Base-by-base conservation (phyloP, 495 filamentous ascomycete genomes). In the Lasiosphaeria hispida region DNA sequence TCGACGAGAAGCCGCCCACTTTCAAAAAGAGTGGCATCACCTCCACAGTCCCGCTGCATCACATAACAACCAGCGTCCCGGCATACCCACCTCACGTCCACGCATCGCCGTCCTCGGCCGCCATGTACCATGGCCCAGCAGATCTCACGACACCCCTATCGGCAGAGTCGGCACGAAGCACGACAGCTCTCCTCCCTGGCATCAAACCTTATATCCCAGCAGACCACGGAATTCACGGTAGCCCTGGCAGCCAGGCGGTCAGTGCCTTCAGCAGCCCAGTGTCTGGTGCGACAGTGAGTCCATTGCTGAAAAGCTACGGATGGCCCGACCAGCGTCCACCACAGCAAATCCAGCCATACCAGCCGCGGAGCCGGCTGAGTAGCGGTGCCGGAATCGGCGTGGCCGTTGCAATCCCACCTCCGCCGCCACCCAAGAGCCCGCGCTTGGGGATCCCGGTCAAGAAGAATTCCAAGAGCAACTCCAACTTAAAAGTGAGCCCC, bases 181-280 rank as follows among this genome's bases (percentile, higher is more conserved):
- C 71, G 14, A 69, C 72, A 3, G 61, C 69, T 9, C 65, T 77
- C 7, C 67, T 77, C 8, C 63, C 71, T 0, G 63, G 67, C 2
- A 57, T 75, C 44, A 64, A 63, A 3, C 67, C 68, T 4, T 78
- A 78, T 49, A 66, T 71, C 11, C 75, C 74, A 1, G 63, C 72
- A n/a, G 75, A 76, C 34, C 70, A 77, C 59, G 68, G 66, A 17
- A 53, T 72, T 13, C 54, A 59, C 13, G 62, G 47, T 50, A 61
- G 35, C 38, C 61, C 10, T 44, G 59, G 40, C 57, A 38, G 53
- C 48, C 50, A 40, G 61, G 10, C 59, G 48, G 17, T 58, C 61
- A 64, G 23, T 65, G 61, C 53, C 13, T 63, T 62, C 43, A 67
- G 52, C 35, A 75, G 73, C 33, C 70, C 75, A 8, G 64, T 56